Evolutionary conservation across 768 basidiomycete species (phyloP).

Genomic region (Clathrus columnatus): DNA sequence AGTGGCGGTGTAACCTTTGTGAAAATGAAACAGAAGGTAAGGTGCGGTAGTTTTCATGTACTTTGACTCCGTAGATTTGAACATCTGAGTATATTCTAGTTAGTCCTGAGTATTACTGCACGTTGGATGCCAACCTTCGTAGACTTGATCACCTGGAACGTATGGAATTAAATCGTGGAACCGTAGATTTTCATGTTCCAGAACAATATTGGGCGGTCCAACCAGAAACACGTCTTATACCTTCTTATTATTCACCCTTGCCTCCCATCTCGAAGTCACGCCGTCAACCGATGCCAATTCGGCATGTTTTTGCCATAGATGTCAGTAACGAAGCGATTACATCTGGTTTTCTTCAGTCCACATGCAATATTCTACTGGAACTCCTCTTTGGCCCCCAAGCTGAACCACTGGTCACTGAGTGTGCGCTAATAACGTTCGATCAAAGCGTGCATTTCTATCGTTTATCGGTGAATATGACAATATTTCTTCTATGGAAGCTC

Average conservation of each 20-base stretch:
- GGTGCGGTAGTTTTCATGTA: slow-evolving; percentile 16
- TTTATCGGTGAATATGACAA: slow-evolving; percentile 54
- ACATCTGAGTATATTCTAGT: slow-evolving; percentile 36
- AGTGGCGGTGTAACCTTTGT: slow-evolving; percentile 93
- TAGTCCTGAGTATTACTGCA: slow-evolving; percentile 71
- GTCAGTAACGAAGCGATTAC: slow-evolving; percentile 59
- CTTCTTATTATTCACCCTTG: slow-evolving; percentile 45
- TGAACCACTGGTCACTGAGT: slow-evolving; percentile 36
- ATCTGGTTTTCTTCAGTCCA: slow-evolving; percentile 60
- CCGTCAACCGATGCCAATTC: slow-evolving; percentile 57
- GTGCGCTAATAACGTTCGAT: slow-evolving; percentile 85
- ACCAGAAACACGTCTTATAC: slow-evolving; percentile 43
- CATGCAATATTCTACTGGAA: slow-evolving; percentile 42
- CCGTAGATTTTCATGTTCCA: slow-evolving; percentile 81
- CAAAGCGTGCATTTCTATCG: slow-evolving; percentile 78
- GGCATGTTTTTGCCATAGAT: slow-evolving; percentile 83
- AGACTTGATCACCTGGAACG: slow-evolving; percentile 74
- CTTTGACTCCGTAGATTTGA: background rate
- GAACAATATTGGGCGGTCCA: slow-evolving; percentile 80
- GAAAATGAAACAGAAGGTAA: slow-evolving; percentile 73
- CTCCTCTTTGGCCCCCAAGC: slow-evolving; percentile 50
- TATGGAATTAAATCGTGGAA: slow-evolving; percentile 84
- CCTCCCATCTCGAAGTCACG: slow-evolving; percentile 30
- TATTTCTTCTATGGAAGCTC: slow-evolving; percentile 16
- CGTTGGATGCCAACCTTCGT: slow-evolving; percentile 67